These are phyloP conservation scores for Diaporthe sp. DNA, from an alignment of 2,329 filamentous ascomycete species.

Conservation along the genomic window DNA sequence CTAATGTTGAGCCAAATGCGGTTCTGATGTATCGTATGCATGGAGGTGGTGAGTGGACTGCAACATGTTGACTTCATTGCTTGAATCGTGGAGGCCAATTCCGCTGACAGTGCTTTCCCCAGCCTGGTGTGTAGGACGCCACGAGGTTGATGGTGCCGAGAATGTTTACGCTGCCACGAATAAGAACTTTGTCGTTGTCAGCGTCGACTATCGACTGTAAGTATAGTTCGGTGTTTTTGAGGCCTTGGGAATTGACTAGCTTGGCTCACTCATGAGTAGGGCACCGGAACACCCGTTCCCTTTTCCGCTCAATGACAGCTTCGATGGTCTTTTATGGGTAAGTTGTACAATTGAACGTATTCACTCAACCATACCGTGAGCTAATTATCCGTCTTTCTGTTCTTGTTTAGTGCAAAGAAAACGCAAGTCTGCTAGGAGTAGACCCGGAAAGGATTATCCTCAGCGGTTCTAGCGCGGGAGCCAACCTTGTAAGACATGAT, in stretches of 20 bases:
- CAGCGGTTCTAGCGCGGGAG: slow-evolving; percentile 13
- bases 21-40: slow-evolving; percentile 24
- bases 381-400: neutral
- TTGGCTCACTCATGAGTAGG: neutral
- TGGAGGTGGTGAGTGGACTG: slow-evolving; percentile 7
- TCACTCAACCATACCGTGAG: accelerated
- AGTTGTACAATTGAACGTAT: neutral
- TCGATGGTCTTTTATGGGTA: slow-evolving; percentile 16
- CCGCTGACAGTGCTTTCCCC: neutral
- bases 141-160: slow-evolving; percentile 14
- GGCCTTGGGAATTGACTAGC: accelerated
- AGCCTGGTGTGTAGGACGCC: slow-evolving; percentile 15
- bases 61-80: neutral
- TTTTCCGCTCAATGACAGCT: neutral
- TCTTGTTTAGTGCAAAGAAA: neutral
- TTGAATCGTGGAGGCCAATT: too few relatives aligned
- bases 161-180: slow-evolving; percentile 17
- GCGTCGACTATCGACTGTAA: slow-evolving; percentile 12
- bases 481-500: slow-evolving; percentile 8
- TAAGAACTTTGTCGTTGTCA: neutral
- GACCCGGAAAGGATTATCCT: neutral
- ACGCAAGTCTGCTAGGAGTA: neutral
- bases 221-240: too few relatives aligned
- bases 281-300: slow-evolving; percentile 10
- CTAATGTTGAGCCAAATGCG: neutral